Evolutionary conservation across 495 filamentous ascomycete genomes (phyloP), one percentile per base, ranked within the genome.

Genomic region (Letharia lupina): DNA sequence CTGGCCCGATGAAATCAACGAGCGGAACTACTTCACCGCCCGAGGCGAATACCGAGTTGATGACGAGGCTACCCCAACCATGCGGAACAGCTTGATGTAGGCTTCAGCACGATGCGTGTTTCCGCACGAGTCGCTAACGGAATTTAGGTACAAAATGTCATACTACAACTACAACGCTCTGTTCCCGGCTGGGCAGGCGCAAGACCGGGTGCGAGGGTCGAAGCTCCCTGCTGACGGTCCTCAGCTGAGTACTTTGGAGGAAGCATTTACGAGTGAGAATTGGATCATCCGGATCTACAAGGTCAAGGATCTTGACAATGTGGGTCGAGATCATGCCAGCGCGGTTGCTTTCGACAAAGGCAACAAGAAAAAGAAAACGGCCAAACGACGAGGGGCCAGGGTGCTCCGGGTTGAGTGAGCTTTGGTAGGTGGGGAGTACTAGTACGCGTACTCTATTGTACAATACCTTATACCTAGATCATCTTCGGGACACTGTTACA

Each of bases 271-370:
- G 54, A 96, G 91, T 70, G 95, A 99, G 83, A 99, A 99, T 82
- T 99, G 95, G 95, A 99, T 99, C 75, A 97, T 99, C 74, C 82
- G 95, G 61, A 98, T 99, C 74, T 99, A 96, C 82, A 99, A 99
- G 81, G 95, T 99, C 73, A 99, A 99, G 79, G 92, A 96, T 70
- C 87, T 97, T 45, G 95, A 99, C 77, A 98, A 97, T 73, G 79
- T 99, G 61, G 94, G 91, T 39, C 84, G 95, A 72, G 91, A 96
- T 71, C 94, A 98, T 77, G 84, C 81, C 40, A 85, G 84, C 61
- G 95, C 91, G 4, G 83, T 86, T 47, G 89, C 91, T 44, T 99
- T 98, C 76, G 93, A 96, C 70, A 87, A 87, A 67, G 95, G 95
- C 7, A 86, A 90, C 71, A 97, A 96, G 87, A 96, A 94, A 83